Evolutionary conservation across 495 filamentous ascomycete species (phyloP), one percentile per base, ranked within the genome.

Genomic region (Melanomma pulvis-pyrius): DNA sequence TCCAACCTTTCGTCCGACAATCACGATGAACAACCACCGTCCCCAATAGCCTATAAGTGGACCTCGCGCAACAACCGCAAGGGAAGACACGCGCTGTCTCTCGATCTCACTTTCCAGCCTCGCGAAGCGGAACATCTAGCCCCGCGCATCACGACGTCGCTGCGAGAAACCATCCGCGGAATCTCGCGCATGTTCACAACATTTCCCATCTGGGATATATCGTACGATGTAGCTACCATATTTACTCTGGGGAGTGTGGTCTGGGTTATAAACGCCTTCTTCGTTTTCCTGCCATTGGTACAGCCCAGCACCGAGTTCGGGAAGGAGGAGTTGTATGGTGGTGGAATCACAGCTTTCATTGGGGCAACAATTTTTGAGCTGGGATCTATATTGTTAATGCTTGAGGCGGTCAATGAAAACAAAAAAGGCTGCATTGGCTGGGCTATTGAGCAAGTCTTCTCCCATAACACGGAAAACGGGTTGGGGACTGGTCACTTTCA

Each of bases 1-100:
- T 2, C 7, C 48, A 51, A 29, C 13, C 22, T 19, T 6, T 17
- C 5, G 15, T 6, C 30, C 17, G 21, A 11, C 12, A 26, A 56
- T 54, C 36, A 21, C 28, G 48, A 63, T 48, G 47, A 66, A 19
- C 64, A 47, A 39, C 44, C 12, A 36, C 47, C 17, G 22, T 3
- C n/a, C 39, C 30, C 68, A 29, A 55, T 77, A 15, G 19, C 69
- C 29, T 82, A 74, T 74, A 71, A 81, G 56, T 87, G 83, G 83
- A 83, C 84, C 15, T 86, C 87, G 46, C 82, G 88, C n/a, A 87
- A 91, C 73, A 89, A 89, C 71, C 80, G 88, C 46, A 91, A 90
- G 77, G 86, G 88, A 24, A 80, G 89, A 19, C 88, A 90, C 74
- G 78, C 84, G 17, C 70, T 88, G 1, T 62, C 79, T 2, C 74